phyloP scores from a whole-genome alignment of 352 stramenopile genomes.

The Phytophthora idaei region DNA sequence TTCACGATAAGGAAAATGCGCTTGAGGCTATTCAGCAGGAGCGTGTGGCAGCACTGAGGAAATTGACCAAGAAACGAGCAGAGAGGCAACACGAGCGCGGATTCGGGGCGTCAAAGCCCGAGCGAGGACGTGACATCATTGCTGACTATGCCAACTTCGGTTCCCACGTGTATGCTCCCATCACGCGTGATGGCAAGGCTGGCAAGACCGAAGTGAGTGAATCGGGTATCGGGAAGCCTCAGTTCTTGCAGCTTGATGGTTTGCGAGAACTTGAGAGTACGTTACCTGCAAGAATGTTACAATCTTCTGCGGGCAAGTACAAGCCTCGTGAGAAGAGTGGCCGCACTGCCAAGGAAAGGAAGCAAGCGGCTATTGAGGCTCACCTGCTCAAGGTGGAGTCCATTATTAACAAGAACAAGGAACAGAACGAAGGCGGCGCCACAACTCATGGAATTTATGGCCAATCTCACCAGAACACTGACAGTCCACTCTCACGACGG shows the following conservation, averaged over 20 bases:
- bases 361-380: conserved; percentile 72
- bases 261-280: conserved; percentile 69
- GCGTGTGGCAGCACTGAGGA: conserved; percentile 88
- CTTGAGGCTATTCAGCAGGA: conserved; percentile 86
- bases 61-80: conserved; percentile 89
- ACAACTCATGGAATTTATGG: neutral
- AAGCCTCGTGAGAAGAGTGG: conserved; percentile 58
- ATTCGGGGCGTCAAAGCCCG: conserved; percentile 36
- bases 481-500: conserved; percentile 29
- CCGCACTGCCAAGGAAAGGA: conserved; percentile 78
- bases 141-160: conserved; percentile 85
- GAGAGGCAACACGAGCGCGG: conserved; percentile 42
- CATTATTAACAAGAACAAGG: conserved; percentile 74
- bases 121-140: conserved; percentile 85
- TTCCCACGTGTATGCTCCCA: conserved; percentile 86
- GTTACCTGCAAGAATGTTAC: conserved; percentile 59
- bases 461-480: neutral
- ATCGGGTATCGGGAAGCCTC: conserved; percentile 55
- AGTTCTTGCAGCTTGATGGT: conserved; percentile 58
- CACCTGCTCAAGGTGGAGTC: conserved; percentile 90
- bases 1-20: conserved; percentile 79
- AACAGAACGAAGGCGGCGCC: conserved; percentile 27
- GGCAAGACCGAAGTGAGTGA: conserved; percentile 60
- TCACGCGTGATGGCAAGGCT: conserved; percentile 64
- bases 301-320: conserved; percentile 42